Conservation (phyloP, 768 basidiomycete species). For the Tulasnella sp. region DNA sequence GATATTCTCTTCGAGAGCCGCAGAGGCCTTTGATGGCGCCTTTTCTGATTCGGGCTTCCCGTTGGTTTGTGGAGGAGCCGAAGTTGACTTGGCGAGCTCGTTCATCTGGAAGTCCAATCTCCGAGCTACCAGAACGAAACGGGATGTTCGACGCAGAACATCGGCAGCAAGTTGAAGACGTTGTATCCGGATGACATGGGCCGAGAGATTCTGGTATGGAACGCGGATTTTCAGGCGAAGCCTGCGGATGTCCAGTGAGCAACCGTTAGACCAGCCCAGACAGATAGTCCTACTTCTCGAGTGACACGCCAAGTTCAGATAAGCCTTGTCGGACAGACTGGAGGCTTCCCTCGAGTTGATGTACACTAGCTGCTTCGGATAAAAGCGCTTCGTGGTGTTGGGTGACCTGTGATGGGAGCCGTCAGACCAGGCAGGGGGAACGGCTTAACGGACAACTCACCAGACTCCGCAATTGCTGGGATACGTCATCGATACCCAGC, state of each 20-base stretch:
- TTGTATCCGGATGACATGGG: constrained; percentile 66
- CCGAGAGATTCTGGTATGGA: constrained; percentile 72
- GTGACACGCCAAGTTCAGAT: constrained; percentile 64
- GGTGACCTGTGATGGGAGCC: constrained; percentile 53
- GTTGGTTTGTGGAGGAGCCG: constrained; percentile 10
- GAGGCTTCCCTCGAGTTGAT: constrained; percentile 66
- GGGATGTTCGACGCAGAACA: constrained; percentile 72
- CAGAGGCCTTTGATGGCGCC: neutral
- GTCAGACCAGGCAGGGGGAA: neutral
- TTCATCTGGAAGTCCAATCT: constrained; percentile 82
- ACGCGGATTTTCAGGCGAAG: constrained; percentile 79
- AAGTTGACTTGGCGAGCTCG: constrained; percentile 47
- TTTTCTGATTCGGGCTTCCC: neutral
- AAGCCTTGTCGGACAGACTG: constrained; percentile 63
- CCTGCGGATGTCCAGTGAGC: constrained; percentile 41
- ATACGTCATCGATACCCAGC: constrained; percentile 85
- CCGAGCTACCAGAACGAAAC: constrained; percentile 79
- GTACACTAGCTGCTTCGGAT: constrained; percentile 73
- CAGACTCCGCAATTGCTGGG: constrained; percentile 80
- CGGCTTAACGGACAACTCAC: constrained; percentile 45
- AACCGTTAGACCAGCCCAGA: constrained; percentile 28
- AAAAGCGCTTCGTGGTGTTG: constrained; percentile 76
- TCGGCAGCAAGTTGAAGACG: constrained; percentile 81
- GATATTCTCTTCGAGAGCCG: constrained; percentile 19
- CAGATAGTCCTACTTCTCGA: constrained; percentile 59